A percentile compares a stretch with the other conserved stretches of the same genome.
Conservation (phyloP, 176 grass and related monocot species). For the Stipa capillata region DNA sequence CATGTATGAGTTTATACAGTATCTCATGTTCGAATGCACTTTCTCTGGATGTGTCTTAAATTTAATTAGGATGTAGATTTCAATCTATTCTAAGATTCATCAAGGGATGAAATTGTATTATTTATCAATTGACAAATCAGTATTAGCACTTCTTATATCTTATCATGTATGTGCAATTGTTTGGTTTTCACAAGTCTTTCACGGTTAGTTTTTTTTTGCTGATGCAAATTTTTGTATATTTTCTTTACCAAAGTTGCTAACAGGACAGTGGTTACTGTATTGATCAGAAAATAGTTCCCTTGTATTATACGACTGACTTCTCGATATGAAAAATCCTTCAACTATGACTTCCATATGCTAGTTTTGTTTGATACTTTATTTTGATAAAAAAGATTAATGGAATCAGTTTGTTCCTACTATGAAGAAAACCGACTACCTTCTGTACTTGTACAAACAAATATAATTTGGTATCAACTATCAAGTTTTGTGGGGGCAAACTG, state of each 20-base stretch:
- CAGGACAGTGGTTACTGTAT: background rate
- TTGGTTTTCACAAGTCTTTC: background rate
- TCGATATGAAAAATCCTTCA: background rate
- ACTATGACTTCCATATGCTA: background rate
- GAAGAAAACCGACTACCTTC: background rate
- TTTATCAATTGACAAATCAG: background rate
- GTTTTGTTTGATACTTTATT: background rate
- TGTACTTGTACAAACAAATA: background rate
- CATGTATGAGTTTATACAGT: background rate
- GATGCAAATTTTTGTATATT: background rate
- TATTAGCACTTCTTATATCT: background rate
- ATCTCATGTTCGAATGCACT: background rate
- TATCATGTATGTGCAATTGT: background rate
- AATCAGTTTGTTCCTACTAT: slow-evolving; percentile 5
- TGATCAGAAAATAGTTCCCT: background rate
- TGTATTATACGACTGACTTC: background rate
- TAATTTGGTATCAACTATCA: background rate
- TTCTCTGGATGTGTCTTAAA: background rate
- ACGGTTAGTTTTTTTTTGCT: background rate
- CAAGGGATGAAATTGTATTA: background rate
- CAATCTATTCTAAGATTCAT: background rate
- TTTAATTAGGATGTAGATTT: background rate
- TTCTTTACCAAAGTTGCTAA: background rate
- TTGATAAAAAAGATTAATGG: background rate
- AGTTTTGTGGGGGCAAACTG: slow-evolving; percentile 2